Base-by-base conservation (phyloP, 164 flowering plant species). In the Nymphaea thermarum region DNA sequence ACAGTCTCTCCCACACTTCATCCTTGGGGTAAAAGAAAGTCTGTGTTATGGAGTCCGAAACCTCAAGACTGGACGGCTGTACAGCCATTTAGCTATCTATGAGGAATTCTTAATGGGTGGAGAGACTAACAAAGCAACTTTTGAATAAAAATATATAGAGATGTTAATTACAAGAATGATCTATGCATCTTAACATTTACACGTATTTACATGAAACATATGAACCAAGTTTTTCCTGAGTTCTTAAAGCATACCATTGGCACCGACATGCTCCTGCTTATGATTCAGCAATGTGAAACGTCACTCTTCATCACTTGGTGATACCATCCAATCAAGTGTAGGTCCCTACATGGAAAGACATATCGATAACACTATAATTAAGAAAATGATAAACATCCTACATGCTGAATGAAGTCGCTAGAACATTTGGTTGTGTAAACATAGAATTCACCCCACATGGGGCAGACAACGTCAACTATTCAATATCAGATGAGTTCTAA, bases 241-340 rank as follows among this genome's bases (percentile, higher is more conserved):
- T 25, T 1, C 36, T 25, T 25, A 1, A 25, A 25, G 36, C 36
- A 25, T 25, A 25, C 36, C 1, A 25, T 25, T 0, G 36, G 36
- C 36, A 25, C 36, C 36, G 36, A 25, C 36, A 1, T 25, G 36
- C 36, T 25, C 36, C 36, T 25, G 36, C 14, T 51, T 51, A 8
- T 51, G 57, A 15, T 51, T 10, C 14, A 51, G 8, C 57, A 51
- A 8, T 3, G 8, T 8, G 12, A 51, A 18, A 8, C 47, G 53
- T 43, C 70, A 67, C 43, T 71, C 77, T 66, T 65, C 62, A 62
- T 74, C 84, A 25, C 71, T 82, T 63, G 80, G 80, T 42, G 68
- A 62, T 10, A 72, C 80, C 93, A 88, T 88, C 90, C 90, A 88
- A 36, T 71, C 82, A 65, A 73, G 80, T 71, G 71, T 78, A 45